Evolutionary conservation across 2,329 filamentous ascomycete species (phyloP), one percentile per base, ranked within the genome.

Genomic region (Hymenoscyphus linearis): DNA sequence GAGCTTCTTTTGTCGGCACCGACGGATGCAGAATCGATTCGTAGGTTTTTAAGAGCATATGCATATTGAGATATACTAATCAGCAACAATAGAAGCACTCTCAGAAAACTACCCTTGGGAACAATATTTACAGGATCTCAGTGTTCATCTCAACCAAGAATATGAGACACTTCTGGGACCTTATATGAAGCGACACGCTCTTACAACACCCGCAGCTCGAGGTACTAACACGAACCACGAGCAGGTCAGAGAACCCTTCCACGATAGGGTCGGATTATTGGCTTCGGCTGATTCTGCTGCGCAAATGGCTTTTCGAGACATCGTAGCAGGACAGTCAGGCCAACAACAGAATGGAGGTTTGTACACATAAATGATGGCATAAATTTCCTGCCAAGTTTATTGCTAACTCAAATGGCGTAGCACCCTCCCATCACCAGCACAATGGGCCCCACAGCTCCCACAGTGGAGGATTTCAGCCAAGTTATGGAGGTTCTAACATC

Each of bases 61-160:
- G 13, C 44, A 10, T n/a, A 4, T 55, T 10, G 16, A 40, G 16
- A 9, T n/a, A 16, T 4, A 16, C 34, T 35, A 18, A 52, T 31
- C 27, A 55, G 14, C 16, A 52, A 25, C 12, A 36, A 27, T 25
- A 73, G 71, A 70, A 53, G 75, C 77, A 25, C 70, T 88, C 37
- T 81, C 81, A 0, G 79, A 83, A 65, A 85, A 82, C 67, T 87
- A 86, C 66, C 78, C 80, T 34, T 88, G 85, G 85, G 81, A 82
- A 57, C 82, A 85, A 61, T 87, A 88, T 61, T 74, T 87, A 16
- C 78, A 79, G 25, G 82, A 85, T 63, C 78, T 87, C 16, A 82
- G 80, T 54, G 76, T 76, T 13, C 84, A 85, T 70, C 78, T 88
- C 55, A 79, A 77, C 58, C 84, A 85, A 68, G 82, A 82, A 60